Evolutionary conservation across 495 filamentous ascomycete species (phyloP), one percentile per base, ranked within the genome.

Genomic region (Penicillium cinerascens): DNA sequence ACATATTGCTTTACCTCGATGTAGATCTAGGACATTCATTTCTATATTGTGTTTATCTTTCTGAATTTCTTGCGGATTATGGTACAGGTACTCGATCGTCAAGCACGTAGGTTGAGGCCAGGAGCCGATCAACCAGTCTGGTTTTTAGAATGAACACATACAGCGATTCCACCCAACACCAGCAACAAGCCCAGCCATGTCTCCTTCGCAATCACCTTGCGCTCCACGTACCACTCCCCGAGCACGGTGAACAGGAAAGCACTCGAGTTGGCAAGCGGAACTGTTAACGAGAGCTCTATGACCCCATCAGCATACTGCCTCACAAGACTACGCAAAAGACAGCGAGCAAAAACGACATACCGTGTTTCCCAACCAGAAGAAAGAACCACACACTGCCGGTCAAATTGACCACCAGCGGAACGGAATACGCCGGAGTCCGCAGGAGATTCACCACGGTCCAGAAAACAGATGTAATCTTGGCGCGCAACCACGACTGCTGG

Each of bases 311-410:
- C 22, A 51, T 6, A 17, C 4, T 0, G n/a, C 20, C 18, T 37
- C 10, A 43, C 6, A n/a, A n/a, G n/a, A n/a, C n/a, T n/a, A 18
- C 18, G 23, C 2, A 46, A 49, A 46, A 42, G 59, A 35, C 13
- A 42, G 27, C 13, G 22, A 52, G 52, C 33, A 53, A 47, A 50
- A 42, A 51, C 6, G 26, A 81, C 85, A 55, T 70, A 93, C 91
- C 89, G 58, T 92, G 90, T 69, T 91, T 81, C 48, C 93, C 93
- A 75, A 98, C 89, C 54, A 98, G 73, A 58, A 97, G 67, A 63
- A 98, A 98, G 61, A 98, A 98, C 93, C 93, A 98, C 54, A 98
- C 79, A 61, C 89, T 95, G 51, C 93, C 93, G 29, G 93, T 96
- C 58, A 97, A 68, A 63, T 98, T 98, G 23, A 96, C 75, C 44